A percentile compares a stretch with the other conserved stretches of the same genome.
Conservation (phyloP, 768 basidiomycete species). For the Boletus reticuloceps region DNA sequence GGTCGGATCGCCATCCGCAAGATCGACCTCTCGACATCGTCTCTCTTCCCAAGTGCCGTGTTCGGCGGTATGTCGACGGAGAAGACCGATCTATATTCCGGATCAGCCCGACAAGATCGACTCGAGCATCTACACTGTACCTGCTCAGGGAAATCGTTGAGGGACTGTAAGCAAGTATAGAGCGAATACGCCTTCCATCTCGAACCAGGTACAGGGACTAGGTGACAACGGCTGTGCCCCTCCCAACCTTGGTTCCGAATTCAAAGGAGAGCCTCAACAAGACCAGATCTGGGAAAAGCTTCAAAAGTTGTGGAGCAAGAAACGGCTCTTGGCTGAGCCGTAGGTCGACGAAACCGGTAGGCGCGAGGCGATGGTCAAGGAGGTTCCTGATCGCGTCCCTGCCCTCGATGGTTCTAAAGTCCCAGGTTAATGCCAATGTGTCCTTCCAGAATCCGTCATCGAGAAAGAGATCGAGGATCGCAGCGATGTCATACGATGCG, state of each 20-base stretch:
- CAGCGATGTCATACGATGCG: slow-evolving; percentile 7
- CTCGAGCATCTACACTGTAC: neutral
- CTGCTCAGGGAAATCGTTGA: slow-evolving; percentile 47
- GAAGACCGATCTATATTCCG: neutral
- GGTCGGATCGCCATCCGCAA: slow-evolving; percentile 46
- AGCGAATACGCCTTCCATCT: slow-evolving; percentile 60
- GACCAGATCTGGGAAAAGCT: slow-evolving; percentile 50
- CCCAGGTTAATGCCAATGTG: slow-evolving; percentile 50
- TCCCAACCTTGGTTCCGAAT: slow-evolving; percentile 50
- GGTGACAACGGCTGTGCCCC: slow-evolving; percentile 52
- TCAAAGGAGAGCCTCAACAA: slow-evolving; percentile 57
- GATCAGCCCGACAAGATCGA: neutral
- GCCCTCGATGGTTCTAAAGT: slow-evolving; percentile 49
- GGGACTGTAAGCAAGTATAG: slow-evolving; percentile 58
- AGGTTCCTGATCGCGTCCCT: slow-evolving; percentile 36
- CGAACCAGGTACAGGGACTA: slow-evolving; percentile 43
- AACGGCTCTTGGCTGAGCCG: slow-evolving; percentile 18
- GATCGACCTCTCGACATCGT: slow-evolving; percentile 22
- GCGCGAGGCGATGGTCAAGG: slow-evolving; percentile 33
- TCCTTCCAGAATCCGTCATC: slow-evolving; percentile 48
- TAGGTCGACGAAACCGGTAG: slow-evolving; percentile 15
- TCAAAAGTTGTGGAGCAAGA: slow-evolving; percentile 32
- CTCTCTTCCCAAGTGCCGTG: slow-evolving; percentile 46
- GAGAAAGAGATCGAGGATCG: slow-evolving; percentile 25
- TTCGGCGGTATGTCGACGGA: neutral